Percentiles rank a stretch among this genome's conserved stretches.
Conservation (phyloP, 768 basidiomycete genomes). For the Podaxis pistillaris region DNA sequence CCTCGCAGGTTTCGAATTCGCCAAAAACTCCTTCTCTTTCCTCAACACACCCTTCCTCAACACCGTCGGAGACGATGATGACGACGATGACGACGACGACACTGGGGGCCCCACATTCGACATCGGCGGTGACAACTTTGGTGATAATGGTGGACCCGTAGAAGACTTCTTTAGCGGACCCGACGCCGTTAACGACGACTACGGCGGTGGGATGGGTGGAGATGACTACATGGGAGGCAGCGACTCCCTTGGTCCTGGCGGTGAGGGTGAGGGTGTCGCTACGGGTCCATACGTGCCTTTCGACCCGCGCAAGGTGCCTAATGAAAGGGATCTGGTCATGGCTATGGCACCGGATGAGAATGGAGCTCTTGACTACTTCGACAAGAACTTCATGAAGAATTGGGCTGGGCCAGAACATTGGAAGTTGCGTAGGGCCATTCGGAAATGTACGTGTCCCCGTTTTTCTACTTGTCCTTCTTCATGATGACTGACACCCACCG, state of each 20-base stretch:
- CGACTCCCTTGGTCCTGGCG: constrained; percentile 44
- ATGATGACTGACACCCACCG: constrained; percentile 12
- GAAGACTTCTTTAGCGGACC: constrained; percentile 38
- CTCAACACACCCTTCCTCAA: constrained; percentile 64
- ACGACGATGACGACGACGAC: constrained; percentile 26
- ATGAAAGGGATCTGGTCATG: constrained; percentile 81
- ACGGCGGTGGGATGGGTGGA: constrained; percentile 36
- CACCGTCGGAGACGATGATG: constrained; percentile 44
- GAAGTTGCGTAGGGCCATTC: constrained; percentile 82
- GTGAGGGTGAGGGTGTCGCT: constrained; percentile 36
- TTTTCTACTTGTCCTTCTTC: neutral
- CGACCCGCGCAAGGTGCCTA: constrained; percentile 78
- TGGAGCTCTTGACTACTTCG: constrained; percentile 85
- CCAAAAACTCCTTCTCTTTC: constrained; percentile 58
- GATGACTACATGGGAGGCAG: constrained; percentile 39
- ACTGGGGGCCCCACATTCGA: constrained; percentile 40
- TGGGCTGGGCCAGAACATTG: constrained; percentile 99
- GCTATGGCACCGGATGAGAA: constrained; percentile 71
- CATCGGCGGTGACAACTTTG: constrained; percentile 25
- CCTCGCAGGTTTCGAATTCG: constrained; percentile 79
- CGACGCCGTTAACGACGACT: constrained; percentile 41
- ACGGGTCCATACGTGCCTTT: constrained; percentile 69
- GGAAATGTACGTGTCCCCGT: constrained; percentile 56
- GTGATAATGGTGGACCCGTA: constrained; percentile 19
- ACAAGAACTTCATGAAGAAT: constrained; percentile 82